A percentile compares a stretch with the other conserved stretches of the same genome.
Conservation (phyloP, 352 stramenopile genomes). For the Chrysophaeum taylorii region DNA sequence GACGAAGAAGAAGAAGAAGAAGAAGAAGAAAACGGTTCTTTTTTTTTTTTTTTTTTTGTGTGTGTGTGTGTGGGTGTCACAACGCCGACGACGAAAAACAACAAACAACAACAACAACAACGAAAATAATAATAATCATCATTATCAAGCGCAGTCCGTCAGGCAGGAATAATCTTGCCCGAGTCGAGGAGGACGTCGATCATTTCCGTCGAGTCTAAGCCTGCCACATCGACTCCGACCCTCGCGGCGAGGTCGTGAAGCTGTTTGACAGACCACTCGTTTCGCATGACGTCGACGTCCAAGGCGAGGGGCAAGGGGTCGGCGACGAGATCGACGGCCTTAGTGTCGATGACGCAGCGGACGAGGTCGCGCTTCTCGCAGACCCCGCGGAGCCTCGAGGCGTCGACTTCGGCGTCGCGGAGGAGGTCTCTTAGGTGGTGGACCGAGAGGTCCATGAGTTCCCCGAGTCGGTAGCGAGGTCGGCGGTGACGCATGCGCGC, state of each 20-base stretch:
- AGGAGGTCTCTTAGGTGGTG: conserved; percentile 27
- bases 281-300: background rate
- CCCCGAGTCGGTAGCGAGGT: conserved; percentile 36
- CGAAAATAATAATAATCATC: no score
- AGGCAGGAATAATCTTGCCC: no score
- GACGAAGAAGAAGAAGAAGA: no score
- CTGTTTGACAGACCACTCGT: background rate
- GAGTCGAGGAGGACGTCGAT: conserved; percentile 30
- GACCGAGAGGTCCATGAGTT: conserved; percentile 35
- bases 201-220: conserved; percentile 36
- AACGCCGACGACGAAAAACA: no score
- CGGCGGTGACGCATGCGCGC: conserved; percentile 38
- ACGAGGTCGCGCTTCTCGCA: conserved; percentile 24
- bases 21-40: no score
- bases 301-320: background rate
- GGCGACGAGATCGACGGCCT: background rate
- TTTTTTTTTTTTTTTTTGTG: no score
- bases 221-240: background rate
- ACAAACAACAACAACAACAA: no score
- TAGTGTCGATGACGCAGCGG: background rate
- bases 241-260: background rate
- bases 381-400: conserved; percentile 10
- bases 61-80: no score
- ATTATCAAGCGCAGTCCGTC: no score
- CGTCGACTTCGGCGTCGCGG: background rate